Conservation (phyloP, 1,284 basidiomycete genomes). For the Microbotryum violaceum region DNA sequence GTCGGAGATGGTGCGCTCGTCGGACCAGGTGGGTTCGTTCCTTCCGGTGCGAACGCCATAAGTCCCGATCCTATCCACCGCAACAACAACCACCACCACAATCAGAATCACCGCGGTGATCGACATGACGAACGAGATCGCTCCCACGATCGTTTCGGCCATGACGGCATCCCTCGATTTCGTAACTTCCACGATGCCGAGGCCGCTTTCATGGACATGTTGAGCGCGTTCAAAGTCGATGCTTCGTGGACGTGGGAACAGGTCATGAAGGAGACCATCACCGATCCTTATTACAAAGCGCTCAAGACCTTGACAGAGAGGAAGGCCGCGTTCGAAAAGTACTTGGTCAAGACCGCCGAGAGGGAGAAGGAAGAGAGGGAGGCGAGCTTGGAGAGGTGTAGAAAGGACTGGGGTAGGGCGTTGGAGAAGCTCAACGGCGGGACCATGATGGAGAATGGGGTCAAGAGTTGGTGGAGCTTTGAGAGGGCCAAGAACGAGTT, state of each 20-base stretch:
- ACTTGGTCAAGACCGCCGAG: constrained; percentile 36
- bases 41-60: constrained; percentile 12
- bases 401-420: constrained; percentile 28
- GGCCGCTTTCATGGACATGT: constrained; percentile 81
- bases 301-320: constrained; percentile 88
- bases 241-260: constrained; percentile 95
- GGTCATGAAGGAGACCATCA: constrained; percentile 95
- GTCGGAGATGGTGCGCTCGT: constrained; percentile 26
- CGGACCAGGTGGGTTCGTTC: constrained; percentile 24
- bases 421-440: constrained; percentile 28
- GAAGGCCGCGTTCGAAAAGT: constrained; percentile 62
- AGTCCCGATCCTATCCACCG: constrained; percentile 13
- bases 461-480: constrained; percentile 39
- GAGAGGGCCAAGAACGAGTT: constrained; percentile 33
- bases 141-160: constrained; percentile 38
- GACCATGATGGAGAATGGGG: constrained; percentile 29
- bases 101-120: constrained; percentile 12
- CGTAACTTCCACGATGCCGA: constrained; percentile 79
- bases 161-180: constrained; percentile 78
- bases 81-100: constrained; percentile 9
- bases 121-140: constrained; percentile 14
- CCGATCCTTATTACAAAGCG: constrained; percentile 93
- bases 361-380: constrained; percentile 32
- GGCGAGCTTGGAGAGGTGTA: constrained; percentile 23
- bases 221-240: constrained; percentile 81